These are phyloP conservation scores for Komagataella phaffii DNA, from an alignment of 805 yeast genomes.

Conservation along the genomic window DNA sequence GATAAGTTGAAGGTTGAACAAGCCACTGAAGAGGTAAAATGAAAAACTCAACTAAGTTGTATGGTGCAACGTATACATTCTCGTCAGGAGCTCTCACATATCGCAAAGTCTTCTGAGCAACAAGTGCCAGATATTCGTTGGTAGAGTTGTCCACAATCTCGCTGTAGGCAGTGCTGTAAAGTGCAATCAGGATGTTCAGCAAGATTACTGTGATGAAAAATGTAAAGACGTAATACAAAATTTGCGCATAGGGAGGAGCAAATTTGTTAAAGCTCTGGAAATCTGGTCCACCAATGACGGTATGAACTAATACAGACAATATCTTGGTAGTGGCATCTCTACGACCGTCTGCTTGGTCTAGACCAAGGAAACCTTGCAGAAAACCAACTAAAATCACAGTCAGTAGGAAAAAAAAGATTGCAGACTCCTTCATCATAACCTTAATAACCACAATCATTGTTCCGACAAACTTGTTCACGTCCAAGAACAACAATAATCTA, in stretches of 20 bases:
- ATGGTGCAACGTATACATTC: conserved; percentile 75
- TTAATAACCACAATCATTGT: conserved; percentile 79
- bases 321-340: conserved; percentile 60
- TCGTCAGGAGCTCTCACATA: conserved; percentile 84
- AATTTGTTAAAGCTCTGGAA: conserved; percentile 57
- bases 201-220: conserved; percentile 64
- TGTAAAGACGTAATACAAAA: conserved; percentile 64
- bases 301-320: conserved; percentile 49
- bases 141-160: conserved; percentile 72
- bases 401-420: conserved; percentile 68
- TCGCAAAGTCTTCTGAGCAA: conserved; percentile 72
- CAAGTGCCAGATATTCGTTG: conserved; percentile 74
- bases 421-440: conserved; percentile 76
- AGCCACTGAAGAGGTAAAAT: conserved; percentile 27
- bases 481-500: conserved; percentile 60
- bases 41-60: conserved; percentile 57
- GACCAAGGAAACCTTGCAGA: conserved; percentile 75
- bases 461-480: conserved; percentile 73
- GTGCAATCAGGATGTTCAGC: conserved; percentile 73
- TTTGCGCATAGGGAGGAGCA: conserved; percentile 78
- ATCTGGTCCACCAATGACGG: conserved; percentile 64
- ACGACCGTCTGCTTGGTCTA: conserved; percentile 80
- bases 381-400: conserved; percentile 65
- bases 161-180: conserved; percentile 75
- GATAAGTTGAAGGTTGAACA: conserved; percentile 16